These are phyloP conservation scores for Myxozyma neglecta DNA, from an alignment of 805 yeast species.

Conservation along the genomic window DNA sequence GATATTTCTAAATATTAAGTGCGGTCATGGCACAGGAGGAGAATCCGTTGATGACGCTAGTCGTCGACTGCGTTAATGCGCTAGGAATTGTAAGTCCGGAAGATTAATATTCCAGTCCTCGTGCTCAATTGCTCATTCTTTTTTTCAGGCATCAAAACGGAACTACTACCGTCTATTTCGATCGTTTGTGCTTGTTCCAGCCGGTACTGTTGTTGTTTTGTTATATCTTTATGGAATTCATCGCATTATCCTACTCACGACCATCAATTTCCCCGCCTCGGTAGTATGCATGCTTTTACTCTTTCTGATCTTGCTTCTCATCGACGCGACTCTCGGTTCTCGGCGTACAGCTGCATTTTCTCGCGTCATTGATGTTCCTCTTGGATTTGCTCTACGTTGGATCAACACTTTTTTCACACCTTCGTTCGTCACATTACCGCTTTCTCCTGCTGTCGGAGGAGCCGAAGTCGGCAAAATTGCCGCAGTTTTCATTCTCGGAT, in stretches of 20 bases:
- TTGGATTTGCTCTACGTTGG: slow-evolving; percentile 71
- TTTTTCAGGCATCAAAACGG: slow-evolving; percentile 9
- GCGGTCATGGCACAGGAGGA: slow-evolving; percentile 8
- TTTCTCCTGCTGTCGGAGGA: slow-evolving; percentile 63
- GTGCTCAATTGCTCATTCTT: background rate
- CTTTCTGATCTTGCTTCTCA: slow-evolving; percentile 48
- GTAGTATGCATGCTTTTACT: slow-evolving; percentile 68
- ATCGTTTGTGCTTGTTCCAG: slow-evolving; percentile 50
- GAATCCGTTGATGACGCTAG: slow-evolving; percentile 1
- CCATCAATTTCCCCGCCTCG: slow-evolving; percentile 65
- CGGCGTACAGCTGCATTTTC: slow-evolving; percentile 24
- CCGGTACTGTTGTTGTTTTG: slow-evolving; percentile 51
- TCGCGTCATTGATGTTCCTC: slow-evolving; percentile 50
- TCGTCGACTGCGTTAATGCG: slow-evolving; percentile 41
- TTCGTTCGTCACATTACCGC: slow-evolving; percentile 68
- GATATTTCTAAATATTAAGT: background rate
- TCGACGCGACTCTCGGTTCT: slow-evolving; percentile 45
- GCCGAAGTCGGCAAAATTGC: slow-evolving; percentile 72
- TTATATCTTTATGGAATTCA: slow-evolving; percentile 56
- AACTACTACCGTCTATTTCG: slow-evolving; percentile 38
- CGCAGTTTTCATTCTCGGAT: slow-evolving; percentile 70
- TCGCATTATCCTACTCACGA: slow-evolving; percentile 47
- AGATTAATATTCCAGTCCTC: background rate
- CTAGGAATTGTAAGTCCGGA: slow-evolving; percentile 35
- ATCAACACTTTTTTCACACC: slow-evolving; percentile 78